phyloP scores from a whole-genome alignment of 2,329 filamentous ascomycete genomes.

The Sclerotinia borealis region DNA sequence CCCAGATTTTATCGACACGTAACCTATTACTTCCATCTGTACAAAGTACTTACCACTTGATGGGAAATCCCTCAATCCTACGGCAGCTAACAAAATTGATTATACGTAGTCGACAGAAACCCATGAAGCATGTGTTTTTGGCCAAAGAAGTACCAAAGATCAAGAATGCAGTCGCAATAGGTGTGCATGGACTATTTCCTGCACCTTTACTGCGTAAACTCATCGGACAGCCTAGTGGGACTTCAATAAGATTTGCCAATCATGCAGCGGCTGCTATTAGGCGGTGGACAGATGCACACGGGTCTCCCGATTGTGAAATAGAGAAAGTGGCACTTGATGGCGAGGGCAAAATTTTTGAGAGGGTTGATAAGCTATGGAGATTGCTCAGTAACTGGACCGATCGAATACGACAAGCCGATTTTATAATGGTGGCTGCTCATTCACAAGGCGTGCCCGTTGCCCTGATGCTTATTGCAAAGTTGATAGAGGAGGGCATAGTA shows the following conservation, averaged over 20 bases:
- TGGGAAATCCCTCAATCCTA: constrained; percentile 64
- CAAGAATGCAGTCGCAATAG: constrained; percentile 84
- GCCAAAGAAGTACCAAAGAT: constrained; percentile 64
- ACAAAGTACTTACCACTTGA: constrained; percentile 58
- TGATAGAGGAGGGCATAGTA: constrained; percentile 85
- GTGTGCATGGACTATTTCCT: constrained; percentile 90
- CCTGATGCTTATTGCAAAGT: constrained; percentile 84
- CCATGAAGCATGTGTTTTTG: constrained; percentile 66
- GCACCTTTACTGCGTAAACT: constrained; percentile 81
- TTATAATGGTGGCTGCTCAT: constrained; percentile 88
- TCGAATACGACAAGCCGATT: constrained; percentile 77
- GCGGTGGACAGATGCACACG: constrained; percentile 70
- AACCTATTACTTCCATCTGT: constrained; percentile 70
- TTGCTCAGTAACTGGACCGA: constrained; percentile 92
- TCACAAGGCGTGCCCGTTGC: constrained; percentile 93
- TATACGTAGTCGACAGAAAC: constrained; percentile 48
- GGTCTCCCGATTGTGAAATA: constrained; percentile 71
- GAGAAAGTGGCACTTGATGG: constrained; percentile 93
- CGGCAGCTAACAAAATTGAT: constrained; percentile 57
- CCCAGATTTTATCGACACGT: constrained; percentile 33
- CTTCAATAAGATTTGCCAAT: constrained; percentile 87
- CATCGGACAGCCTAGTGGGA: constrained; percentile 90
- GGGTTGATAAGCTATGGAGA: constrained; percentile 91
- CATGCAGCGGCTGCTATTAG: constrained; percentile 79
- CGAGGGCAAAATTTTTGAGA: constrained; percentile 83